These are phyloP conservation scores for Candolleomyces eurysporus DNA, from an alignment of 768 basidiomycete genomes.

Conservation along the genomic window DNA sequence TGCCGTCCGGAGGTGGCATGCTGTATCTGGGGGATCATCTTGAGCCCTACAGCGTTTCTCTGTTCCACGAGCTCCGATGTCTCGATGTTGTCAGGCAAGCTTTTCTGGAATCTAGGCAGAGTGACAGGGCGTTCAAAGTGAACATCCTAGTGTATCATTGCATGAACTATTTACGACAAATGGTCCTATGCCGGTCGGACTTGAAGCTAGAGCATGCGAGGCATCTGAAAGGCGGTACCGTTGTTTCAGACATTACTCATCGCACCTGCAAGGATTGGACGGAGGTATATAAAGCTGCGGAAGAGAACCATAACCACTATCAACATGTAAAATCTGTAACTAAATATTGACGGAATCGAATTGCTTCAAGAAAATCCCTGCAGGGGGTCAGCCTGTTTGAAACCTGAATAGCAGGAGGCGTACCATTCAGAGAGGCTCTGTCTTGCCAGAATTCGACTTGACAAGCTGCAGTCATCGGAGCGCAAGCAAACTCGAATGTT, in stretches of 20 bases:
- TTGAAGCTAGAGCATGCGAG: constrained; percentile 7
- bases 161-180: constrained; percentile 17
- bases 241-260: constrained; percentile 13
- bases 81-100: constrained; percentile 26
- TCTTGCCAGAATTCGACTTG: constrained; percentile 14
- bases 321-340: not conserved
- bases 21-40: constrained; percentile 21
- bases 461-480: constrained; percentile 2
- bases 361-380: not conserved
- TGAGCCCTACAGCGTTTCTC: constrained; percentile 29
- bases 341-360: not conserved
- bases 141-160: constrained; percentile 10
- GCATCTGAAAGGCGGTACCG: not conserved
- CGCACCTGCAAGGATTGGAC: constrained; percentile 19
- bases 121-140: not conserved
- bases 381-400: too few species aligned
- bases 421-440: constrained; percentile 9
- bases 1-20: constrained; percentile 19
- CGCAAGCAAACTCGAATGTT: constrained; percentile 11
- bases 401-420: constrained; percentile 1
- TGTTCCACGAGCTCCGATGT: constrained; percentile 38
- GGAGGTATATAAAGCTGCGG: constrained; percentile 15
- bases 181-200: constrained; percentile 13
- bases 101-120: constrained; percentile 3
- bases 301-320: constrained; percentile 10